Percentiles rank a stretch among this genome's conserved stretches.
phyloP scores from a whole-genome alignment of 1,284 basidiomycete species.

The Puccinia horiana region DNA sequence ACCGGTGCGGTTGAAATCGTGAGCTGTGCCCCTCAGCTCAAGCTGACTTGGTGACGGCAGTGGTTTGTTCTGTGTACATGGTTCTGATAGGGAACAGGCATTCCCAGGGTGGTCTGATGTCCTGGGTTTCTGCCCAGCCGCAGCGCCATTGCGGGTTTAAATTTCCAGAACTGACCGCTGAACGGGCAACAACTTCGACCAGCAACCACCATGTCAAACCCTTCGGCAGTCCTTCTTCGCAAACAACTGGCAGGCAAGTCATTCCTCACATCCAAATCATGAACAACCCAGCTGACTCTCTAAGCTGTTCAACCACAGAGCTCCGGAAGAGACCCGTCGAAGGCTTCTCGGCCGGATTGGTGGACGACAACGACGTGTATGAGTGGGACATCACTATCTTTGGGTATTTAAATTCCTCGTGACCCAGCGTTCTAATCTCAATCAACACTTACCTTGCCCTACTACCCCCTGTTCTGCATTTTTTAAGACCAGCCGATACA shows the following conservation, averaged over 20 bases:
- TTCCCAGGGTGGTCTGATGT: no score
- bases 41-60: no score
- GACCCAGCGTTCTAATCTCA: no score
- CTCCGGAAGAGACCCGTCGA: constrained; percentile 85
- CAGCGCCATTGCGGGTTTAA: no score
- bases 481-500: constrained; percentile 76
- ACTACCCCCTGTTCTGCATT: background rate
- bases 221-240: constrained; percentile 42
- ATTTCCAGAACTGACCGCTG: background rate
- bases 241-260: constrained; percentile 44
- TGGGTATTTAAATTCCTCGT: constrained; percentile 50
- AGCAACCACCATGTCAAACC: constrained; percentile 27
- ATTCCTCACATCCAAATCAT: background rate
- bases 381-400: constrained; percentile 77
- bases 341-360: constrained; percentile 90
- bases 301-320: constrained; percentile 61
- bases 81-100: no score
- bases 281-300: background rate
- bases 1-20: no score
- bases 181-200: background rate
- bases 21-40: no score
- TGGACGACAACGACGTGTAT: constrained; percentile 85
- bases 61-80: no score
- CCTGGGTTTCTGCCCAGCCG: no score
- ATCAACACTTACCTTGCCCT: background rate